phyloP scores from a whole-genome alignment of 2,329 filamentous ascomycete genomes.

The Aphanoascus verrucosus region DNA sequence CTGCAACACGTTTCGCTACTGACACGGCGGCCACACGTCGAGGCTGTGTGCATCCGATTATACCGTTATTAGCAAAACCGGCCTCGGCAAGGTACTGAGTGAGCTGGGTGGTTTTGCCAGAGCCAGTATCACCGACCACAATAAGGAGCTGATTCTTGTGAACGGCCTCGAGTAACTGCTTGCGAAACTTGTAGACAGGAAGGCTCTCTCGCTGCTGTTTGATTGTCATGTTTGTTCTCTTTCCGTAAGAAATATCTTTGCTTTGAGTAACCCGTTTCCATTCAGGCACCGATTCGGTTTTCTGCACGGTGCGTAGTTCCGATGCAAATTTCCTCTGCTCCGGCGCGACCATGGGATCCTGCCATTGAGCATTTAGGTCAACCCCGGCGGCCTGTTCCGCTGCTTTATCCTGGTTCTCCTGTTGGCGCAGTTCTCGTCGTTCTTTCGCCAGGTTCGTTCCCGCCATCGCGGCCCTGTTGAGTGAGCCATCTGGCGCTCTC shows the following conservation, averaged over 20 bases:
- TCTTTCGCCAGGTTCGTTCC: constrained; percentile 83
- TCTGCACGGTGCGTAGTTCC: constrained; percentile 57
- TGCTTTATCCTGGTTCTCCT: constrained; percentile 69
- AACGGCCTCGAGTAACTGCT: constrained; percentile 77
- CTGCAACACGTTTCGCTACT: constrained; percentile 89
- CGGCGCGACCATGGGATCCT: constrained; percentile 86
- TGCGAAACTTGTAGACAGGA: constrained; percentile 80
- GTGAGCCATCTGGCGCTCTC: constrained; percentile 94
- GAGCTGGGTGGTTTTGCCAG: constrained; percentile 91
- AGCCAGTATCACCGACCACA: constrained; percentile 93
- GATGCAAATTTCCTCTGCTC: constrained; percentile 81
- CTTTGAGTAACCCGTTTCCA: constrained; percentile 80
- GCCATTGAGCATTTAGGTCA: constrained; percentile 83
- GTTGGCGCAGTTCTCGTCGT: constrained; percentile 73
- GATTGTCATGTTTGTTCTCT: constrained; percentile 80
- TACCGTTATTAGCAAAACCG: constrained; percentile 74
- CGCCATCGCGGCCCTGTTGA: constrained; percentile 92
- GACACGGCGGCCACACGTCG: constrained; percentile 96
- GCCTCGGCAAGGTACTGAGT: constrained; percentile 92
- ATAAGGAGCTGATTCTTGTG: constrained; percentile 82
- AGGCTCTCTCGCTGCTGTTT: constrained; percentile 87
- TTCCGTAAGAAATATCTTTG: constrained; percentile 71
- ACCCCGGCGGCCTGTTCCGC: constrained; percentile 66
- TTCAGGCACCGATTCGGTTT: constrained; percentile 65
- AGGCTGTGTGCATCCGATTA: constrained; percentile 94